phyloP scores from a whole-genome alignment of 2,329 filamentous ascomycete species.

The Verticillium longisporum region DNA sequence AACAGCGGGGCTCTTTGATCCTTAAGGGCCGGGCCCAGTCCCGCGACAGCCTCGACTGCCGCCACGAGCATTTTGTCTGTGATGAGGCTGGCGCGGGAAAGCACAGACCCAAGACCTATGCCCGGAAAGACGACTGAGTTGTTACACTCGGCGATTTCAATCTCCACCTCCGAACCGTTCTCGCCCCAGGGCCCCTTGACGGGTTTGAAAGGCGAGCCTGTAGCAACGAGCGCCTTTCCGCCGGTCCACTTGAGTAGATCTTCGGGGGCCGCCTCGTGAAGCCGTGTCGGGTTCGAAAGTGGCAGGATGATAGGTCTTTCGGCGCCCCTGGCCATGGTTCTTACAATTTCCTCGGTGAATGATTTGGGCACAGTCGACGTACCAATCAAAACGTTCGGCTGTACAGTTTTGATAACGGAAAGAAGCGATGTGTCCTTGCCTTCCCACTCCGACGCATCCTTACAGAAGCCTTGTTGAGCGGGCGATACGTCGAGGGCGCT shows the following conservation, averaged over 20 bases:
- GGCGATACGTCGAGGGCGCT: constrained; percentile 55
- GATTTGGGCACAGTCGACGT: constrained; percentile 72
- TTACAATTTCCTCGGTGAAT: constrained; percentile 68
- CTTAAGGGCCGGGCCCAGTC: constrained; percentile 60
- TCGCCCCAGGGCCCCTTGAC: constrained; percentile 55
- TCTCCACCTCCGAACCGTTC: constrained; percentile 33
- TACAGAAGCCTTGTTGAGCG: constrained; percentile 63
- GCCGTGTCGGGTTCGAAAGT: constrained; percentile 74
- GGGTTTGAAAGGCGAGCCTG: constrained; percentile 74
- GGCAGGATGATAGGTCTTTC: constrained; percentile 73
- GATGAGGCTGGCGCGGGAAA: constrained; percentile 59
- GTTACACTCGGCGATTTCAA: constrained; percentile 71
- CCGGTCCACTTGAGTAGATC: constrained; percentile 75
- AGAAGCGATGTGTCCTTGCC: constrained; percentile 52
- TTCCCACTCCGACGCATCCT: constrained; percentile 57
- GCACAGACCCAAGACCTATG: constrained; percentile 72
- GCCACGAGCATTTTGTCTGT: constrained; percentile 77
- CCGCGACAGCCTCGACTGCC: constrained; percentile 66
- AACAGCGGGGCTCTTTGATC: constrained; percentile 61
- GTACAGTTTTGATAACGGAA: constrained; percentile 61
- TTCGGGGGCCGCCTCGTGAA: constrained; percentile 74
- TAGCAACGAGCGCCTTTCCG: constrained; percentile 72
- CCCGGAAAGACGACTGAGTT: constrained; percentile 82
- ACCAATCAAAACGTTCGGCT: constrained; percentile 76
- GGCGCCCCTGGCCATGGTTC: constrained; percentile 68